Base-by-base conservation (phyloP, 345 rosid species). In the Eucalyptus urophylla region DNA sequence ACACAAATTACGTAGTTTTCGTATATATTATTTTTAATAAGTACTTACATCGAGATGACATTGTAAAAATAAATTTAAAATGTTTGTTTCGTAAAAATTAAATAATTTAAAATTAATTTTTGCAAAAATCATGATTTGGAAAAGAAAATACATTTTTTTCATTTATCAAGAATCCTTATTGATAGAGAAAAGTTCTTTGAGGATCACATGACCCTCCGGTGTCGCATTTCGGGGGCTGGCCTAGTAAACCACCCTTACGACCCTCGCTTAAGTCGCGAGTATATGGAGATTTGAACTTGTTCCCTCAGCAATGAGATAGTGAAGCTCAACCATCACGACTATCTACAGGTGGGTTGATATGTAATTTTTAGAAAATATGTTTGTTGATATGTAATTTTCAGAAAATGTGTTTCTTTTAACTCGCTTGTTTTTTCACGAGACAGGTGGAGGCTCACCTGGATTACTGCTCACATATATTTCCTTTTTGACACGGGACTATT, bases 271-370 rank as follows among this genome's bases (percentile, higher is more conserved):
- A 49, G 51, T 49, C 6, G 17, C 3, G 1, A 14, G 51, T 1
- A 50, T 14, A 0, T 2, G 0, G 3, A 50, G 3, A 49, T 49
- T 49, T 0, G 6, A 49, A 49, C 3, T 1, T 2, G 0, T 49
- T 49, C 15, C 16, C 2, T 49, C 6, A 5, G 17, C 0, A 1
- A 14, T 49, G 7, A 49, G 3, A 14, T 49, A 14, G 6, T 49
- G 16, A 49, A 49, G 7, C 0, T 3, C 1, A 49, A 49, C 5
- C 17, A 49, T 14, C 7, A 49, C 6, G 2, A 0, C 1, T 49
- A 14, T 3, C 6, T 49, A 14, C 0, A 1, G 1, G 7, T 49
- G 16, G 17, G 1, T 49, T 16, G 53, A 50, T 15, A 50, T 3
- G 4, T 53, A 8, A 60, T 12, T 60, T 27, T 11, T 1, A 60